Conservation (phyloP, 768 basidiomycete species). For the Tephrocybe rancida region DNA sequence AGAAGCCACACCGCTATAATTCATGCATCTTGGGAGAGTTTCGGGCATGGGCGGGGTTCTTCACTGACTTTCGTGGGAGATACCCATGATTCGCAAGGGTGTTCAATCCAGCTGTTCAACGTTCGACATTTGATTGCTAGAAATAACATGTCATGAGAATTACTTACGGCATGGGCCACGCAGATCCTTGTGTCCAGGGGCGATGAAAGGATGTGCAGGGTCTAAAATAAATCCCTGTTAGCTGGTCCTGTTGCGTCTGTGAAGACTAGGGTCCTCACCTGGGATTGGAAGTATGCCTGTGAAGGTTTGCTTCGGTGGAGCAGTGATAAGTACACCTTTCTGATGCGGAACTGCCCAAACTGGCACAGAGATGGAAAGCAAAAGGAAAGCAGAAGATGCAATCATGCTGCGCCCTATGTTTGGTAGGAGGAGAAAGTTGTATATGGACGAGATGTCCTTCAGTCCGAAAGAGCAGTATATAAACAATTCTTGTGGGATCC, state of each 20-base stretch:
- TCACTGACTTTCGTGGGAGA: conserved; percentile 15
- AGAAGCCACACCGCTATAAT: conserved; percentile 13
- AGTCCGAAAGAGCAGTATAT: conserved; percentile 1
- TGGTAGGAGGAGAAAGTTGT: too few species aligned
- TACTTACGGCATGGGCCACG: conserved; percentile 18
- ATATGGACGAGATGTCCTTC: not conserved
- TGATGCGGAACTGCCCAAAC: conserved; percentile 1
- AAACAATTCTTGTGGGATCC: not conserved
- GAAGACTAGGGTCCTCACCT: not conserved
- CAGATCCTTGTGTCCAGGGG: conserved; percentile 6
- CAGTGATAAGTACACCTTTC: conserved; percentile 11
- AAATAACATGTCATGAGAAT: not conserved
- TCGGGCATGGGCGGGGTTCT: not conserved
- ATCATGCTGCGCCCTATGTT: not conserved
- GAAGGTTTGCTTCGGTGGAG: conserved; percentile 8
- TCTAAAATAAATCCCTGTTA: conserved; percentile 1
- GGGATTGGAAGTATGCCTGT: conserved; percentile 12
- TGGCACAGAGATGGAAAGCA: conserved; percentile 4
- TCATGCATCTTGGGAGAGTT: not conserved
- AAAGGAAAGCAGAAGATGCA: not conserved
- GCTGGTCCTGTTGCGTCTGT: not conserved
- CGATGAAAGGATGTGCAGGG: conserved; percentile 9
- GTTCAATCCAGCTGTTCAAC: conserved; percentile 14
- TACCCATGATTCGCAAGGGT: conserved; percentile 19
- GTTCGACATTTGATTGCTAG: not conserved